Base-by-base conservation (phyloP, 1,284 basidiomycete genomes). In the Apiotrichum sp. region DNA sequence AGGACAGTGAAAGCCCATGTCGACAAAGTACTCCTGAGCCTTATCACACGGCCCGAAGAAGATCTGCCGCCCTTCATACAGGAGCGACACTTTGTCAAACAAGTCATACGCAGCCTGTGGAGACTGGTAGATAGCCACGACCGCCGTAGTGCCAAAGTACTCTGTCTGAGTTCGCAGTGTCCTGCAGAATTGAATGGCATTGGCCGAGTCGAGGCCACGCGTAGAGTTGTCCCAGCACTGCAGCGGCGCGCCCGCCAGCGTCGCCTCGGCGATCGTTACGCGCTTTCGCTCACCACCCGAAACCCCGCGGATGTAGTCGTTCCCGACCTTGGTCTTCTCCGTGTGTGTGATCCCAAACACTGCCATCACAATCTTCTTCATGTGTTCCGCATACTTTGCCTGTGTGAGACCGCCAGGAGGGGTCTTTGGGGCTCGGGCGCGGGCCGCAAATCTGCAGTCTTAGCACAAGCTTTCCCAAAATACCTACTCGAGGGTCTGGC, bases 41-140 rank as follows among this genome's bases (percentile, higher is more conserved):
- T 85, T 81, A 77, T 74, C 73, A 1, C 84, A 80, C 5, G 84
- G 82, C 4, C 91, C 91, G 69, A 84, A 90, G 80, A 84, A 93
- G 41, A 89, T 87, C 70, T 89, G 85, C 55, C 84, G 85, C 8
- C 91, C 91, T 70, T 89, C 79, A 74, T 90, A 84, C 51, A 95
- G 78, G 29, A 95, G 82, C 59, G 80, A 80, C 39, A 86, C 82
- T 68, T 87, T 87, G 77, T 87, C 84, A 58, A 88, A 88, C 48
- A 72, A 60, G 49, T 81, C 78, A 62, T 78, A 79, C 4, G 79
- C 78, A 11, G 76, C 70, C 58, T 80, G 78, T 32, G 79, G 78
- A 3, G 78, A 75, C 65, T 80, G 79, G 62, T 80, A 80, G 61
- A 80, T 75, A 65, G 77, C 74, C 32, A 78, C 72, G 11, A 64